Conservation (phyloP, 1,139 yeast species). For the Candida tetrigidarum region DNA sequence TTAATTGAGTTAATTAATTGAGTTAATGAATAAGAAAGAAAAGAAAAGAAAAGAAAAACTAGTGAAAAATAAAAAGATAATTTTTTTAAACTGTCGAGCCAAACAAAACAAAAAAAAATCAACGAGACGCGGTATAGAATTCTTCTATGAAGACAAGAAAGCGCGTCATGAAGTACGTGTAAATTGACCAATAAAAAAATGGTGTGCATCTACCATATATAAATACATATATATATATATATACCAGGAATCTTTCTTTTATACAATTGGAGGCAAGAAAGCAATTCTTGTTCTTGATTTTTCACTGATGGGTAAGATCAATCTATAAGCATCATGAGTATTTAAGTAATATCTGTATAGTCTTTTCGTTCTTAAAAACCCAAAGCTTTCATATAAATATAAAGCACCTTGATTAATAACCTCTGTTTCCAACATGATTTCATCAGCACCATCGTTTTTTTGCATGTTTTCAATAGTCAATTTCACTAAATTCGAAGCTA, state of each 20-base stretch:
- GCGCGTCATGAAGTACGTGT: neutral
- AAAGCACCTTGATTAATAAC: constrained; percentile 81
- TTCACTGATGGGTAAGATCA: constrained; percentile 52
- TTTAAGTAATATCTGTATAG: constrained; percentile 86
- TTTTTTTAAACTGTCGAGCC: neutral
- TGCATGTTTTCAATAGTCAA: constrained; percentile 71
- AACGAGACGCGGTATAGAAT: neutral
- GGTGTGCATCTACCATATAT: neutral
- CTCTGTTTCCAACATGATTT: constrained; percentile 90
- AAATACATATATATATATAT: neutral
- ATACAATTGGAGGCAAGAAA: constrained; percentile 26
- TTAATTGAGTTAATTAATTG: neutral
- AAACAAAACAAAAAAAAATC: neutral
- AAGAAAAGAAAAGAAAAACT: constrained; percentile 2
- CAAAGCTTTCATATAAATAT: constrained; percentile 79
- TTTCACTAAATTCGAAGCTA: constrained; percentile 74
- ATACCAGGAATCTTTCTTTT: neutral
- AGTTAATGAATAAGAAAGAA: constrained; percentile 3
- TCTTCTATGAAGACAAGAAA: too few relatives aligned
- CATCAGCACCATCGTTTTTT: constrained; percentile 67
- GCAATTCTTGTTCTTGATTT: constrained; percentile 36
- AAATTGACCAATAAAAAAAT: neutral
- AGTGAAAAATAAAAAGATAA: neutral
- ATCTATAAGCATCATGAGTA: constrained; percentile 89
- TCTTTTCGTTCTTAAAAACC: constrained; percentile 81